phyloP scores from a whole-genome alignment of 1,139 yeast species.

The Magnusiomyces tetraspermus region DNA sequence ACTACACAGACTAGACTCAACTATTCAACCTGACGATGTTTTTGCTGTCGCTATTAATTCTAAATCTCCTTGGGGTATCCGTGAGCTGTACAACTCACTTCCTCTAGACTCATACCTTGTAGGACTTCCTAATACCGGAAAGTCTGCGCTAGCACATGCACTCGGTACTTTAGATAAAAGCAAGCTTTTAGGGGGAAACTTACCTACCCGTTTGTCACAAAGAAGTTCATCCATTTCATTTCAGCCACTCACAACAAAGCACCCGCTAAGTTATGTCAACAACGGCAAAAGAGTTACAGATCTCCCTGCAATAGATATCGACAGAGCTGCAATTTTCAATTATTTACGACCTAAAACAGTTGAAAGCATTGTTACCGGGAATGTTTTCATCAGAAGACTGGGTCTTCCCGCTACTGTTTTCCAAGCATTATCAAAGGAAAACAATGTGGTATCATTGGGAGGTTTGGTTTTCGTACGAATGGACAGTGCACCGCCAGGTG shows the following conservation, averaged over 20 bases:
- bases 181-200: not conserved
- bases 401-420: not conserved
- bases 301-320: constrained; percentile 47
- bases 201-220: constrained; percentile 15
- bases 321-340: constrained; percentile 32
- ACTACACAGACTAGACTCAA: constrained; percentile 32
- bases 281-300: constrained; percentile 37
- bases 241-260: constrained; percentile 52
- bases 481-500: constrained; percentile 25
- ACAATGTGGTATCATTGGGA: constrained; percentile 45
- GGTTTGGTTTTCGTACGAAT: constrained; percentile 52
- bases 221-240: constrained; percentile 30
- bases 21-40: constrained; percentile 40
- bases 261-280: constrained; percentile 34
- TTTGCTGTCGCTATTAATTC: constrained; percentile 40
- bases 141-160: constrained; percentile 54
- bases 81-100: constrained; percentile 31
- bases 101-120: constrained; percentile 46
- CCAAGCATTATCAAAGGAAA: constrained; percentile 31
- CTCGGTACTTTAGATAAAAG: constrained; percentile 32
- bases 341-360: constrained; percentile 30
- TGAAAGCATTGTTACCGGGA: constrained; percentile 36
- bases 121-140: constrained; percentile 73
- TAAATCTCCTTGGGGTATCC: constrained; percentile 44
- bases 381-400: constrained; percentile 4